A percentile compares a stretch with the other conserved stretches of the same genome.
These are phyloP conservation scores for Boletus pseudopeckii DNA, from an alignment of 768 basidiomycete species.

Conservation along the genomic window DNA sequence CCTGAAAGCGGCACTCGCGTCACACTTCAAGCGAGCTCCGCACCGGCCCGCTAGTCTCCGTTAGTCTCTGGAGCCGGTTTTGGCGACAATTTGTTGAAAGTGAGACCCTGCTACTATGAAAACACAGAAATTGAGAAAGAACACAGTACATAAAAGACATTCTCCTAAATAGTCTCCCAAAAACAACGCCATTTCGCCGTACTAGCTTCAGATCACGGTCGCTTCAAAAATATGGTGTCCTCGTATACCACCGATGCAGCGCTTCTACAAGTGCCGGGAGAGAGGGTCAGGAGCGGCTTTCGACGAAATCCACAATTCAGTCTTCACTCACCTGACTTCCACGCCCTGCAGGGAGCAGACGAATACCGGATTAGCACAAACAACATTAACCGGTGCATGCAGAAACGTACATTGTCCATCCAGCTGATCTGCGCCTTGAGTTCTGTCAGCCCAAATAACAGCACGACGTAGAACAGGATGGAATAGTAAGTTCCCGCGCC, in stretches of 20 bases:
- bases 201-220: neutral
- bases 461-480: conserved; percentile 33
- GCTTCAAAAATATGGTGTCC: conserved; percentile 9
- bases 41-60: neutral
- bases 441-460: conserved; percentile 52
- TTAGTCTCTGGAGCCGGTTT: too few species aligned
- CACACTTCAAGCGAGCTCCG: neutral
- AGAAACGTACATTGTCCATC: conserved; percentile 36
- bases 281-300: neutral
- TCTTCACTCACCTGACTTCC: conserved; percentile 32
- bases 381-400: too few species aligned
- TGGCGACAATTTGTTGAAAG: too few species aligned
- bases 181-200: neutral
- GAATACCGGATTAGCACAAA: neutral
- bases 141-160: neutral
- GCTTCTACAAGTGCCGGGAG: conserved; percentile 18
- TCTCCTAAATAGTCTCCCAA: neutral
- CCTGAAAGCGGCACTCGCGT: too few species aligned
- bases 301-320: too few species aligned
- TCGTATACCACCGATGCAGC: conserved; percentile 27
- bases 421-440: conserved; percentile 51
- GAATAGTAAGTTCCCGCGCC: conserved; percentile 11
- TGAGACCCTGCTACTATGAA: neutral
- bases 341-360: conserved; percentile 25
- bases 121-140: neutral